A percentile compares a stretch with the other conserved stretches of the same genome.
Conservation (phyloP, 306 rosid genomes). For the Sicyos edulis region DNA sequence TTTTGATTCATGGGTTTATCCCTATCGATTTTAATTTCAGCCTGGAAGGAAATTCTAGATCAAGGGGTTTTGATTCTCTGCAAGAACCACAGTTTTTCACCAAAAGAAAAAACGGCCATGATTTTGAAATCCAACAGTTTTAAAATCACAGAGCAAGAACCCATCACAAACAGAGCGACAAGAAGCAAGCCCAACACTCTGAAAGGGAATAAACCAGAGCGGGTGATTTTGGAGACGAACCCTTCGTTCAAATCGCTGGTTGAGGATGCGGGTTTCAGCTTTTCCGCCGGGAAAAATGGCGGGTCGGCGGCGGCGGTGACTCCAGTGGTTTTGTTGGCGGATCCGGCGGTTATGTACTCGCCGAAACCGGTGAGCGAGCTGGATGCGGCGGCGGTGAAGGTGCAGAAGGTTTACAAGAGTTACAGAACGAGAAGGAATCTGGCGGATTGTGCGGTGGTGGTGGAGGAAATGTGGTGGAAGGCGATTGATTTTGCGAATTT, state of each 20-base stretch:
- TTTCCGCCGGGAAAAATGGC: neutral
- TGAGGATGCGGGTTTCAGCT: slow-evolving; percentile 24
- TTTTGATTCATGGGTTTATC: slow-evolving; percentile 49
- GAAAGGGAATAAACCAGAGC: slow-evolving; percentile 46
- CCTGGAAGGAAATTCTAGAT: slow-evolving; percentile 48
- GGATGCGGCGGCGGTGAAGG: slow-evolving; percentile 70
- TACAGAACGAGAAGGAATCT: slow-evolving; percentile 85
- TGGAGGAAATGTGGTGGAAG: slow-evolving; percentile 94
- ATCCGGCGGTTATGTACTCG: slow-evolving; percentile 36
- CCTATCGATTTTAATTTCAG: slow-evolving; percentile 41
- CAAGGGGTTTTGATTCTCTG: slow-evolving; percentile 29
- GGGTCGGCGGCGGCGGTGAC: slow-evolving; percentile 21
- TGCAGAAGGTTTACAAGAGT: slow-evolving; percentile 83
- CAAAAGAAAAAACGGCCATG: slow-evolving; percentile 33
- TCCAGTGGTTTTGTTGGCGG: slow-evolving; percentile 55
- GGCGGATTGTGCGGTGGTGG: slow-evolving; percentile 90
- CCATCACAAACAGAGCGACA: slow-evolving; percentile 1
- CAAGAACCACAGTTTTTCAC: slow-evolving; percentile 29
- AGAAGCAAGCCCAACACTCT: slow-evolving; percentile 28
- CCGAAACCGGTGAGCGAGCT: slow-evolving; percentile 64
- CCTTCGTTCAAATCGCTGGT: slow-evolving; percentile 39
- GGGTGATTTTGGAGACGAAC: slow-evolving; percentile 36
- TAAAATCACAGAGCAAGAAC: slow-evolving; percentile 44
- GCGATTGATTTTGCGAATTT: slow-evolving; percentile 71
- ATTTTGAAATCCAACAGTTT: slow-evolving; percentile 51